These are phyloP conservation scores for Solanum aculeatissimum DNA, from an alignment of 305 asterid genomes.

Conservation along the genomic window DNA sequence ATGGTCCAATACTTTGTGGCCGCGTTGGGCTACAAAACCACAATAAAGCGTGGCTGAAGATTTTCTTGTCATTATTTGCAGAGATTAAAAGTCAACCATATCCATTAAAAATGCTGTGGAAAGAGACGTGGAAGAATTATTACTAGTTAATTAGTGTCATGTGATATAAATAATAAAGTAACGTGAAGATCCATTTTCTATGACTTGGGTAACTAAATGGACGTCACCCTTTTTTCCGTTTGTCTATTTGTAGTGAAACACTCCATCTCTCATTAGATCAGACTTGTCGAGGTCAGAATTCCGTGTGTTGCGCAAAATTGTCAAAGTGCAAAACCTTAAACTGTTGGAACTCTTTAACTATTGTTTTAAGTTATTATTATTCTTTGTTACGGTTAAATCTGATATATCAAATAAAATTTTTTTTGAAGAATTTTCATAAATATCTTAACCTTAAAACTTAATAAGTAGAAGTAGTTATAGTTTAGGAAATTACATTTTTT, in stretches of 20 bases:
- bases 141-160: background rate
- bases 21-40: background rate
- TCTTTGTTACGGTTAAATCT: too few species aligned
- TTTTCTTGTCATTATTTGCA: conserved; percentile 1
- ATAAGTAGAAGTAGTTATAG: too few species aligned
- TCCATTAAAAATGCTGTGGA: background rate
- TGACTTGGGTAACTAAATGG: background rate
- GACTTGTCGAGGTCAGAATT: background rate
- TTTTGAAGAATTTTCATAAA: too few species aligned
- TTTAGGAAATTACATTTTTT: too few species aligned
- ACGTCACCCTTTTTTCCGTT: background rate
- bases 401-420: too few species aligned
- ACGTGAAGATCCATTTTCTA: background rate
- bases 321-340: background rate
- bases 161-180: background rate
- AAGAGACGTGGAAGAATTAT: background rate
- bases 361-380: too few species aligned
- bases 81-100: conserved; percentile 4
- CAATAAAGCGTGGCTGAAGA: background rate
- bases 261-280: background rate
- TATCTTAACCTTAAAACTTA: too few species aligned
- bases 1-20: background rate
- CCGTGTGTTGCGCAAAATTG: too few species aligned
- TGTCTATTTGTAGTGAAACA: background rate
- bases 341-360: background rate